Evolutionary conservation across 129 eudicot species (phyloP), one percentile per base, ranked within the genome.

Genomic region (Artemisia argyi): DNA sequence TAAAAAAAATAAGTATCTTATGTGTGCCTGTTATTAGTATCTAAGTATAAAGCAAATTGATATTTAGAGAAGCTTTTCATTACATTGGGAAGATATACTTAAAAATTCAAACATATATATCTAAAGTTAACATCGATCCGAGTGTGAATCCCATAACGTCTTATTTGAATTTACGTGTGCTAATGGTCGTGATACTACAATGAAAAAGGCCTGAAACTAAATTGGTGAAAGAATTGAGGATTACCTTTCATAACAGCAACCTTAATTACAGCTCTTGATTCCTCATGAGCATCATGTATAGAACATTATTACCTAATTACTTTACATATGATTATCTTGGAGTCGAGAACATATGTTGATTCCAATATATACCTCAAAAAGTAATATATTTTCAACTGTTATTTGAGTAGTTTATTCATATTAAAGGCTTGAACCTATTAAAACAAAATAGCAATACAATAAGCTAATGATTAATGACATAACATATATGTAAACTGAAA

Each of bases 221-320:
- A 68, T 35, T 58, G 50, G 4, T 16, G 51, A 61, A 50, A 63
- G 17, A 53, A 71, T 7, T 54, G 39, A 65, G 16, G 49, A 22
- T 56, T 81, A 91, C 99, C 82, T 95, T 95, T 95, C 96, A 91
- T 95, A 65, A 94, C 81, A 76, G 90, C 86, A 73, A 95, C 99
- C 83, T 90, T 95, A 24, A 97, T 90, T 30, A 30, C 35, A 30
- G 6, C 35, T 30, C 4, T 30, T 30, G 35, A 30, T 30, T 30
- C 35, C 5, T 95, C 97, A 55, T 95, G 97, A 51, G 99, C 96
- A 86, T 85, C 91, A 91, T 94, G 84, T 78, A 79, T 66, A 78
- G 30, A 76, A 51, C 18, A 57, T 59, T 19, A 5, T 68, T 56
- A 68, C 61, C 18, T 48, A 58, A 48, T 18, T 30, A 66, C 32